Evolutionary conservation across 257 asterid genomes (phyloP), one percentile per base, ranked within the genome.

Genomic region (Anisodus tanguticus): DNA sequence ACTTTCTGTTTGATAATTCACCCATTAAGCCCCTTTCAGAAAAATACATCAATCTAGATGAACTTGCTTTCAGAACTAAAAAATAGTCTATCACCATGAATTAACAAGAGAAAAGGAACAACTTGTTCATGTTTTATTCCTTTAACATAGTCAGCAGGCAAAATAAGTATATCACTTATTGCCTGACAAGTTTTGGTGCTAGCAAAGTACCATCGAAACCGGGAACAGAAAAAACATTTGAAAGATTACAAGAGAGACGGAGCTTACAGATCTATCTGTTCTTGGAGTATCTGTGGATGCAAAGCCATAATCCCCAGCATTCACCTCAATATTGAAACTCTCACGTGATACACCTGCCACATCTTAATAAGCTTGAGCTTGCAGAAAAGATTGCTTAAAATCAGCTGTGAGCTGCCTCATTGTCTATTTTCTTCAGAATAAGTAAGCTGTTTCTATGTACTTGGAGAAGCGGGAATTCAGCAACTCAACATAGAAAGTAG

Each of bases 251-350:
- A 81, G 59, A 81, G 76, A 64, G 62, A 31, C 8, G 10, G n/a
- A 63, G 86, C 55, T 90, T 91, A 96, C 98, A 71, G 98, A 96
- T 94, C 98, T 90, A 88, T 96, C 98, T 22, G 99, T 94, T 88
- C 99, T 91, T 84, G 99, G 99, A 86, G 98, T 94, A 84, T 96
- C 98, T n/a, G 97, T 90, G 66, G 97, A 94, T 81, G 89, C 94
- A 89, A 96, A 93, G 62, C 99, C 97, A 80, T 90, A 91, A 70
- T 93, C 95, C 84, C 79, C 82, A 41, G 99, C 98, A 37, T 92
- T 92, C 88, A 94, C 98, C 83, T 89, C 92, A 74, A 84, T 58
- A 83, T 90, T 93, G 88, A 94, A 96, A 86, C 91, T 92, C 87
- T 94, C 93, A 8, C 98, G 99, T 47, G 98, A 96, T 77, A 96